These are phyloP conservation scores for Hippophae rhamnoides DNA, from an alignment of 306 rosid genomes.

Conservation along the genomic window DNA sequence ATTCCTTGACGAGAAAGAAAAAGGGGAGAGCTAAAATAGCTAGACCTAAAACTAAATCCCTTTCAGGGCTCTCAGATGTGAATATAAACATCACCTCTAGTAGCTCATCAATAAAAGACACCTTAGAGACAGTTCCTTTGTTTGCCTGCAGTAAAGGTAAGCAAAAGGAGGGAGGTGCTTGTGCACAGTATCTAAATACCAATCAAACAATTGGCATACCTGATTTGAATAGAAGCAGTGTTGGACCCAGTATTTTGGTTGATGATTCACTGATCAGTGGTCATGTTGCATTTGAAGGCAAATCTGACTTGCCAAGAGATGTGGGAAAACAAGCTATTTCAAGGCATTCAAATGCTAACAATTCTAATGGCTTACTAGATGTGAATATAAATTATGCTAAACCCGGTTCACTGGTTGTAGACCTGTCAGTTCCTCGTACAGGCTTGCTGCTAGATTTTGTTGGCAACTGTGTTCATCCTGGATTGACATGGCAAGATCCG, in stretches of 20 bases:
- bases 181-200: conserved; percentile 14
- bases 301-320: conserved; percentile 25
- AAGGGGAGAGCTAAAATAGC: conserved; percentile 25
- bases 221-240: conserved; percentile 37
- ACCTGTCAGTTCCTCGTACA: conserved; percentile 22
- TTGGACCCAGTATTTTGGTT: conserved; percentile 9
- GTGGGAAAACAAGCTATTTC: conserved; percentile 21
- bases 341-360: conserved; percentile 10
- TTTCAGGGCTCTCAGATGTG: conserved; percentile 48
- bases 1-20: conserved; percentile 11
- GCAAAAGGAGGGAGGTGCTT: conserved; percentile 25
- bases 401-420: conserved; percentile 30
- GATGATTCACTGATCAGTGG: conserved; percentile 17
- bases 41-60: conserved; percentile 42
- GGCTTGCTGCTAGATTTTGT: conserved; percentile 7
- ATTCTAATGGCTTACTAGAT: conserved; percentile 13
- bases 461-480: not conserved
- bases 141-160: conserved; percentile 19
- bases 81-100: conserved; percentile 22
- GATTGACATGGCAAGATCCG: not conserved
- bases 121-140: conserved; percentile 1
- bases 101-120: conserved; percentile 18
- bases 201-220: conserved; percentile 31
- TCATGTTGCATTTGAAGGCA: conserved; percentile 29
- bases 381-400: conserved; percentile 15